Evolutionary conservation across 139 green algal genomes (phyloP).

Genomic region (Coelastrella sp.): DNA sequence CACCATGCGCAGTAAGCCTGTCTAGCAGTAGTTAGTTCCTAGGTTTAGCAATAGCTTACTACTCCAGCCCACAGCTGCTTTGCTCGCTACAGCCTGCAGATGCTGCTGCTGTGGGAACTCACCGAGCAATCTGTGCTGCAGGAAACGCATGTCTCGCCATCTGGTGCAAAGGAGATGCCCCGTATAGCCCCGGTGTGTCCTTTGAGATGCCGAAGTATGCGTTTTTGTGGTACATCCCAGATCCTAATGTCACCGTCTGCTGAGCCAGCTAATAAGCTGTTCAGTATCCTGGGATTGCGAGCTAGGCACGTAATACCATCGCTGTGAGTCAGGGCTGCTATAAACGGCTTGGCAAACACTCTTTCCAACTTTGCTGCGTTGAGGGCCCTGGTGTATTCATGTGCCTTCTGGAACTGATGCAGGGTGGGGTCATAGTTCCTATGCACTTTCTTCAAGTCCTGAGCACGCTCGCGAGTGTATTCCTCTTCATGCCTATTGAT

Average conservation of each 20-base stretch:
- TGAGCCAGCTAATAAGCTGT: conserved; percentile 81
- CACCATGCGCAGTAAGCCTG: too few species aligned
- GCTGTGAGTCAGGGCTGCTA: conserved; percentile 89
- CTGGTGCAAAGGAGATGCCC: conserved; percentile 85
- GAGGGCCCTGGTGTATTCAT: conserved; percentile 94
- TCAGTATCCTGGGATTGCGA: conserved; percentile 83
- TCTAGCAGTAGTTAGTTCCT: too few species aligned
- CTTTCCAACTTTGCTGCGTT: conserved; percentile 95
- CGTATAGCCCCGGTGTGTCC: conserved; percentile 85
- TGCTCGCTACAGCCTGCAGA: not conserved
- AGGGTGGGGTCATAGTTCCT: conserved; percentile 94
- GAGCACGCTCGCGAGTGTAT: conserved; percentile 81
- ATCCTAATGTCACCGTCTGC: conserved; percentile 83
- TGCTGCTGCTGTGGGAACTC: conserved; percentile 34
- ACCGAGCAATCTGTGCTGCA: conserved; percentile 91
- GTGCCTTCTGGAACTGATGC: conserved; percentile 92
- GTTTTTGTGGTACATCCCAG: conserved; percentile 90
- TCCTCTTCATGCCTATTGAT: conserved; percentile 91
- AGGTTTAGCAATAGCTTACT: too few species aligned
- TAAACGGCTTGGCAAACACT: conserved; percentile 98
- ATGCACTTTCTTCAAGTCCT: conserved; percentile 90
- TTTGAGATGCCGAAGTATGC: conserved; percentile 78
- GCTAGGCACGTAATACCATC: conserved; percentile 93
- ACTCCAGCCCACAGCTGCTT: not conserved
- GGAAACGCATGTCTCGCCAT: conserved; percentile 85